These are phyloP conservation scores for Wickerhamiella parazyma DNA, from an alignment of 805 yeast genomes.

Conservation along the genomic window DNA sequence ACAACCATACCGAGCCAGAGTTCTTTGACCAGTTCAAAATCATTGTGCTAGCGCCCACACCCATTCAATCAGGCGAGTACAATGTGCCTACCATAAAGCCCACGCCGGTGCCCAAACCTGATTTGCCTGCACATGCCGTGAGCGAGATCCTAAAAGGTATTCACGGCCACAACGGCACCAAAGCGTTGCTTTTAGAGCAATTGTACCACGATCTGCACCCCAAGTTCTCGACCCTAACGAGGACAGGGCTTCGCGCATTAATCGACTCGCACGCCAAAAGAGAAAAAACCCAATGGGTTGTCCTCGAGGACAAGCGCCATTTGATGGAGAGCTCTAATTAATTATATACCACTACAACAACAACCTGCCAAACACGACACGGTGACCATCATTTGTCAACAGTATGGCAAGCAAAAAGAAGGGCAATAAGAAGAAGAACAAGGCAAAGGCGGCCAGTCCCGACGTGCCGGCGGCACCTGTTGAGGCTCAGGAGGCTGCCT, in stretches of 20 bases:
- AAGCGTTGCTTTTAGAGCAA: constrained; percentile 1
- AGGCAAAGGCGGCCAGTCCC: not conserved
- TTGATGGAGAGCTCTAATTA: not conserved
- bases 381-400: not conserved
- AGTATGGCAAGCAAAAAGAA: constrained; percentile 3
- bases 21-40: constrained; percentile 1
- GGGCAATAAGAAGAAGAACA: not conserved
- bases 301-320: not conserved
- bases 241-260: not conserved
- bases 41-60: not conserved
- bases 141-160: not conserved
- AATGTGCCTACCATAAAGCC: not conserved
- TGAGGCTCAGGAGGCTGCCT: not conserved
- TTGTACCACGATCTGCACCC: constrained; percentile 2
- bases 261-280: constrained; percentile 2
- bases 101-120: not conserved
- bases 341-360: not conserved
- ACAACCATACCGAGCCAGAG: not conserved
- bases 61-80: not conserved
- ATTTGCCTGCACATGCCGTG: not conserved
- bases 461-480: not conserved
- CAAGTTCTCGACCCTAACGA: not conserved
- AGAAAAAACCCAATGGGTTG: constrained; percentile 1
- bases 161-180: constrained; percentile 3
- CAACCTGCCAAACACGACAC: not conserved